phyloP scores from a whole-genome alignment of 176 grass and related monocot genomes.

The Dactylis glomerata region DNA sequence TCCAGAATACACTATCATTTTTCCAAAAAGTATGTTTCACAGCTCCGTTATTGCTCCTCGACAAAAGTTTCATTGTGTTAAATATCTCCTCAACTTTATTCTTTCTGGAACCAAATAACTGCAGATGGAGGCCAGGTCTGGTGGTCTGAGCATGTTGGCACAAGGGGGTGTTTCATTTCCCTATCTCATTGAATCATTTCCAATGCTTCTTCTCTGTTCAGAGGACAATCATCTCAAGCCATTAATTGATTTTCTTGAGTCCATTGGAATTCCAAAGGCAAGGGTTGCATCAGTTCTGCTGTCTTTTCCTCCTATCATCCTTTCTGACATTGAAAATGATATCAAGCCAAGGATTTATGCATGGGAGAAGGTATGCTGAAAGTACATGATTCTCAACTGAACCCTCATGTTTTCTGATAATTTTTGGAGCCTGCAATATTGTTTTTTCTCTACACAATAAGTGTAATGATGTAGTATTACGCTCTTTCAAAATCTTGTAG shows the following conservation, averaged over 20 bases:
- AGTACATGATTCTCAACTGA: background rate
- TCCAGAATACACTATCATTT: constrained; percentile 81
- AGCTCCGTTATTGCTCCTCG: background rate
- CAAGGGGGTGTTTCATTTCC: constrained; percentile 59
- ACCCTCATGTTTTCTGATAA: background rate
- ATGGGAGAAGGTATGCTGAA: constrained; percentile 63
- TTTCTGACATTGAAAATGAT: constrained; percentile 64
- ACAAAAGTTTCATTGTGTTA: background rate
- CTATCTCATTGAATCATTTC: constrained; percentile 85
- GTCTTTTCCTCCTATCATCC: constrained; percentile 65
- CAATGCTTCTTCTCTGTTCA: constrained; percentile 69
- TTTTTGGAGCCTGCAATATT: background rate
- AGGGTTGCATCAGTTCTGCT: constrained; percentile 58
- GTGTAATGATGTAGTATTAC: constrained; percentile 6
- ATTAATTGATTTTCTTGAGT: constrained; percentile 48
- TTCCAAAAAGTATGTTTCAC: constrained; percentile 71
- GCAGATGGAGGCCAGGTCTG: constrained; percentile 91
- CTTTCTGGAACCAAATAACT: background rate
- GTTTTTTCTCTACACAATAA: background rate
- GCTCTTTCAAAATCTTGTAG: constrained; percentile 51
- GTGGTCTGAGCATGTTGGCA: constrained; percentile 71
- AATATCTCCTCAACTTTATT: background rate
- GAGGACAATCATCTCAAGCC: constrained; percentile 63
- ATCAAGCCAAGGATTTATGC: constrained; percentile 64
- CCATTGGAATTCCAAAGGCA: constrained; percentile 34